Conservation (phyloP, 768 basidiomycete species). For the Tulasnella sp. region DNA sequence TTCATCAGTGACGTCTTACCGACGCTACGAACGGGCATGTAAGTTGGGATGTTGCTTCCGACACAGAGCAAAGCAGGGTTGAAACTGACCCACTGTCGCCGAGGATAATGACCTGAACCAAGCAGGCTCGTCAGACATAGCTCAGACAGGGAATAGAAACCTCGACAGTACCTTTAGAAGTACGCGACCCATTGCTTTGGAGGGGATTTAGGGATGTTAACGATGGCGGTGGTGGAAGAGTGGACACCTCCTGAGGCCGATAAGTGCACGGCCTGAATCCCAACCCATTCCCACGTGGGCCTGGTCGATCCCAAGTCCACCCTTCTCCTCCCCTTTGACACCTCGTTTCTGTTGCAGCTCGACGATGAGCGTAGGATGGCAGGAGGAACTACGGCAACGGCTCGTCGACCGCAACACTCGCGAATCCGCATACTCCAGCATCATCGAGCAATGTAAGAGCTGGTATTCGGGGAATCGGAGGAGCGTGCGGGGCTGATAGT, state of each 20-base stretch:
- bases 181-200: conserved; percentile 60
- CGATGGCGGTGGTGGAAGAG: conserved; percentile 8
- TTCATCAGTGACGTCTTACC: conserved; percentile 99
- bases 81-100: conserved; percentile 80
- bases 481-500: conserved; percentile 18
- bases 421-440: conserved; percentile 66
- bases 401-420: conserved; percentile 74
- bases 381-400: conserved; percentile 32
- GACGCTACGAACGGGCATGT: conserved; percentile 42
- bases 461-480: not conserved
- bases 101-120: conserved; percentile 93
- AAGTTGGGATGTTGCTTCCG: conserved; percentile 5
- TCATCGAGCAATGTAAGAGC: conserved; percentile 91
- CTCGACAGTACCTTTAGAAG: conserved; percentile 55
- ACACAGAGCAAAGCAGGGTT: conserved; percentile 11
- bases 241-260: conserved; percentile 4
- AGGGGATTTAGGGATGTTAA: not conserved
- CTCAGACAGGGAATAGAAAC: conserved; percentile 15
- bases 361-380: conserved; percentile 15
- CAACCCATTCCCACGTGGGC: conserved; percentile 19
- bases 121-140: no score
- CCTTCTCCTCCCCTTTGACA: conserved; percentile 8
- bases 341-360: not conserved
- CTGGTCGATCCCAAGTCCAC: conserved; percentile 22
- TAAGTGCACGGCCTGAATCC: conserved; percentile 5